These are phyloP conservation scores for Pyrenophora teres DNA, from an alignment of 2,329 filamentous ascomycete species.

Conservation along the genomic window DNA sequence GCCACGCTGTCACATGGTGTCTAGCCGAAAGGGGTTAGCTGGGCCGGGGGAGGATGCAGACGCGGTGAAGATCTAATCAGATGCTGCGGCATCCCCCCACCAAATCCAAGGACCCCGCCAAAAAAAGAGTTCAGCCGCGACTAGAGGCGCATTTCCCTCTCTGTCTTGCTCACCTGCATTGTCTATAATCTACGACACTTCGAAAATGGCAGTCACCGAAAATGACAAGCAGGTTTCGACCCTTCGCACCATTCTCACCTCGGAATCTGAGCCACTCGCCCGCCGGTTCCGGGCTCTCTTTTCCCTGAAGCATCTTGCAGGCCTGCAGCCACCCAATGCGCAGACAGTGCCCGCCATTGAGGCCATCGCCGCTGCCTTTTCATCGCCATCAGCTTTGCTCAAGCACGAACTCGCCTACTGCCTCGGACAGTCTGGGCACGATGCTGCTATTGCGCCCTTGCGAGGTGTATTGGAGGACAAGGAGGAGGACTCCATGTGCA, in stretches of 20 bases:
- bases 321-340: conserved; percentile 61
- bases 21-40: conserved; percentile 1
- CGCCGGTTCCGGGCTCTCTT: conserved; percentile 95
- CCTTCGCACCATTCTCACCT: conserved; percentile 76
- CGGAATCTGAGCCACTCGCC: conserved; percentile 80
- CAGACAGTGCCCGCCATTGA: conserved; percentile 67
- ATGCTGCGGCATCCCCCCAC: conserved; percentile 13
- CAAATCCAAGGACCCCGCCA: conserved; percentile 23
- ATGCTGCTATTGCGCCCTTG: conserved; percentile 73
- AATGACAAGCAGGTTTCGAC: conserved; percentile 58
- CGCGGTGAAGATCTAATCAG: conserved; percentile 32
- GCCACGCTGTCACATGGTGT: conserved; percentile 15
- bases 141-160: conserved; percentile 1
- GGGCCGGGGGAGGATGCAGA: not conserved
- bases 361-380: conserved; percentile 86
- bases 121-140: conserved; percentile 32
- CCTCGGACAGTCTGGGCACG: conserved; percentile 84
- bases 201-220: conserved; percentile 36
- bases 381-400: conserved; percentile 82
- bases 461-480: conserved; percentile 74
- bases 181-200: not conserved
- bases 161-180: no score
- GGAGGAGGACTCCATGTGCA: conserved; percentile 90
- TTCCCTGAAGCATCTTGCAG: conserved; percentile 92
- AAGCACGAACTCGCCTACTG: conserved; percentile 99